These are phyloP conservation scores for Aspergillus sergii DNA, from an alignment of 2,329 filamentous ascomycete species.

Conservation along the genomic window DNA sequence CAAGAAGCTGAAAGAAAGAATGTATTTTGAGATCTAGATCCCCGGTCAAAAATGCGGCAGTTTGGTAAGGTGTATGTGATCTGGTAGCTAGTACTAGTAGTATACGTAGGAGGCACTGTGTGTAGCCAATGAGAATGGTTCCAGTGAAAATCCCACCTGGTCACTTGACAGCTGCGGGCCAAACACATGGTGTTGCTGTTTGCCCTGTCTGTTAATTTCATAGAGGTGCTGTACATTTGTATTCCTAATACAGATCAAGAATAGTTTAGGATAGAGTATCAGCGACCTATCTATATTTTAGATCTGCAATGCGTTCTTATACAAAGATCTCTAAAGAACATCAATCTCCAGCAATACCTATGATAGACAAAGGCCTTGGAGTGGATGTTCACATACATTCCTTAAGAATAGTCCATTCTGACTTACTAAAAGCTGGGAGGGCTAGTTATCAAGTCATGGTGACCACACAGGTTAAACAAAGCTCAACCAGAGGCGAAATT, in stretches of 20 bases:
- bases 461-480: neutral
- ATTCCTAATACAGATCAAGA: neutral
- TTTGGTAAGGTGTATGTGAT: neutral
- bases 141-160: slow-evolving; percentile 41
- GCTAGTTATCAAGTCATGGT: neutral
- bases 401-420: neutral
- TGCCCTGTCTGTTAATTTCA: slow-evolving; percentile 6
- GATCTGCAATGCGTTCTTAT: neutral
- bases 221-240: neutral
- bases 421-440: neutral
- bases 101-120: slow-evolving; percentile 14
- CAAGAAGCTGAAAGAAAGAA: neutral
- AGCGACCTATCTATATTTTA: neutral
- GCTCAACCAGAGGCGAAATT: neutral
- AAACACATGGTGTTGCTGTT: slow-evolving; percentile 18
- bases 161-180: slow-evolving; percentile 38
- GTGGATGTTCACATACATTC: neutral
- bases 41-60: slow-evolving; percentile 13
- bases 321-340: neutral
- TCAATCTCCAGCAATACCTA: neutral
- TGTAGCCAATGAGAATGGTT: slow-evolving; percentile 30
- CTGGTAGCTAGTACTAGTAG: slow-evolving; percentile 14
- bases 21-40: slow-evolving; percentile 18
- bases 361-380: neutral
- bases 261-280: neutral